These are phyloP conservation scores for Sporothrix pseudoabietina DNA, from an alignment of 2,329 filamentous ascomycete species.

Conservation along the genomic window DNA sequence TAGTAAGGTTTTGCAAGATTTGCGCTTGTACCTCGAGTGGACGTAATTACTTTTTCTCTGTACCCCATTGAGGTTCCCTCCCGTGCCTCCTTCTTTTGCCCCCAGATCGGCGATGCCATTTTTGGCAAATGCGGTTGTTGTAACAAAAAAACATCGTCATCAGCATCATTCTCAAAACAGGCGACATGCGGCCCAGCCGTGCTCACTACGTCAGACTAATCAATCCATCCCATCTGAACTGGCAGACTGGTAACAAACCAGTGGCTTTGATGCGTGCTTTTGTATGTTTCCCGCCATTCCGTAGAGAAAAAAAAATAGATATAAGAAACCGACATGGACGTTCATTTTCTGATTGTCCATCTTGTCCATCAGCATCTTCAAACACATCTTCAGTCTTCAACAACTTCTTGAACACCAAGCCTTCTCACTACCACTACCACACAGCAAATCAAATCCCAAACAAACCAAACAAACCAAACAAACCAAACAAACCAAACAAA, in stretches of 20 bases:
- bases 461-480: neutral
- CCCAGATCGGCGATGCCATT: neutral
- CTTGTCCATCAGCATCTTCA: no score
- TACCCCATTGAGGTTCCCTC: neutral
- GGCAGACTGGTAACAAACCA: neutral
- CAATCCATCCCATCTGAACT: neutral
- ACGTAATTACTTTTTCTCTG: neutral
- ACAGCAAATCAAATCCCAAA: no score
- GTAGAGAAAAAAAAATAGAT: neutral
- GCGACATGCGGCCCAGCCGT: neutral
- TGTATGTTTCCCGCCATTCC: neutral
- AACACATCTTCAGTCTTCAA: neutral
- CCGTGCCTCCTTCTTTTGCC: neutral
- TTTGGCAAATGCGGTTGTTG: neutral
- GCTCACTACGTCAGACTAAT: slow-evolving; percentile 4
- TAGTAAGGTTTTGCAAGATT: neutral
- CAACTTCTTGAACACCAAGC: neutral
- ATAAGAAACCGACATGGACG: neutral
- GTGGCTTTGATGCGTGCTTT: neutral
- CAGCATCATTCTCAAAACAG: neutral
- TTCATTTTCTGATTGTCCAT: neutral
- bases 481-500: neutral
- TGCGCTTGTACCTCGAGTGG: neutral
- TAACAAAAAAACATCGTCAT: neutral
- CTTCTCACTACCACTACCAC: neutral